phyloP scores from a whole-genome alignment of 257 asterid genomes.

The Petunia axillaris region DNA sequence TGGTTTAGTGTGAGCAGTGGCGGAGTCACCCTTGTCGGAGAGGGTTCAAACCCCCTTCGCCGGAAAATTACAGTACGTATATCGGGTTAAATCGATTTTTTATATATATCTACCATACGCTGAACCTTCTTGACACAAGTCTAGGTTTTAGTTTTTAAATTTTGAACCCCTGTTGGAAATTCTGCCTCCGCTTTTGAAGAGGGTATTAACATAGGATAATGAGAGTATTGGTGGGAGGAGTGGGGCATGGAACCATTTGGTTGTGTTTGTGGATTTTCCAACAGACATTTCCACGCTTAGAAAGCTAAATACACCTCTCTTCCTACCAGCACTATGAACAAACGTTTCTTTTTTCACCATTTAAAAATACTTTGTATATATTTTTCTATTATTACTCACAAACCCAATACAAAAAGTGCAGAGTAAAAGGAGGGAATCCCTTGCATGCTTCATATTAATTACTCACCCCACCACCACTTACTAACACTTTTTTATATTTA shows the following conservation, averaged over 20 bases:
- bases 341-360: not conserved
- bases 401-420: conserved; percentile 20
- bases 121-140: no score
- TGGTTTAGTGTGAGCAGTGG: no score
- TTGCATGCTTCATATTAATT: conserved; percentile 13
- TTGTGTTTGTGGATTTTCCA: conserved; percentile 48
- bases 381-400: not conserved
- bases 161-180: no score
- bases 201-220: not conserved
- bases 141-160: no score
- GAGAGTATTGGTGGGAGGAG: conserved; percentile 3
- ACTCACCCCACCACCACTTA: conserved; percentile 14
- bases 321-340: not conserved
- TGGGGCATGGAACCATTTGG: not conserved
- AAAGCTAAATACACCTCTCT: conserved; percentile 40
- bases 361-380: not conserved
- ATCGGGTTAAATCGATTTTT: no score
- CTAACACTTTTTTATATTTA: not conserved
- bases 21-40: no score
- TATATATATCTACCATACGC: no score
- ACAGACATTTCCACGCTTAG: conserved; percentile 55
- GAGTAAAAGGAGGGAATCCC: conserved; percentile 21
- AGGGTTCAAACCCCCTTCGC: no score
- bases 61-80: no score
- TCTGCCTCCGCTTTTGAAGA: no score